phyloP scores from a whole-genome alignment of 2,329 filamentous ascomycete genomes.

The Lachnellula arida region DNA sequence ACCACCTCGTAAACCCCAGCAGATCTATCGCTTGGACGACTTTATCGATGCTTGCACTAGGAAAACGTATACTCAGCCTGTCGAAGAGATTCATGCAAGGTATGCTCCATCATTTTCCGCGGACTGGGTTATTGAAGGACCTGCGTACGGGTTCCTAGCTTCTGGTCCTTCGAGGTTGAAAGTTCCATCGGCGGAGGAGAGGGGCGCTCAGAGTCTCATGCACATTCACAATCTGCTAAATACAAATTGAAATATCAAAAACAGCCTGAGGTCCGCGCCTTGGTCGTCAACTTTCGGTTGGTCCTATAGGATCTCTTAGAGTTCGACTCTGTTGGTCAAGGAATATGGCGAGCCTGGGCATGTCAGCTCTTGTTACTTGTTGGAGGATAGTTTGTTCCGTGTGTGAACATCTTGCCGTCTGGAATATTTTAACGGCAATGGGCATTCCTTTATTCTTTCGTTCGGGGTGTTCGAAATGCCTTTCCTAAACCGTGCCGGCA shows the following conservation, averaged over 20 bases:
- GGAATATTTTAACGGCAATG: background rate
- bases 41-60: conserved; percentile 31
- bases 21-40: conserved; percentile 27
- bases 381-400: background rate
- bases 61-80: conserved; percentile 28
- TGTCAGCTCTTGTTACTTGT: background rate
- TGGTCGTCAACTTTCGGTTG: background rate
- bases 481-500: background rate
- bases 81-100: conserved; percentile 25
- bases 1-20: conserved; percentile 2
- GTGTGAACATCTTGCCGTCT: background rate
- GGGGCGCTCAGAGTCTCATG: conserved; percentile 28
- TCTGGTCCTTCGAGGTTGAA: conserved; percentile 6
- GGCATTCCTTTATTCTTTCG: background rate
- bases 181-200: conserved; percentile 21
- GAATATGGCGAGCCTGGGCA: background rate
- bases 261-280: background rate
- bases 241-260: conserved; percentile 12
- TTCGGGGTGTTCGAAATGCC: background rate
- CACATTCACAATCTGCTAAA: conserved; percentile 32
- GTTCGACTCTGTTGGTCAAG: background rate
- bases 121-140: conserved; percentile 22
- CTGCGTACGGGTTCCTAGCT: conserved; percentile 18
- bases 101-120: conserved; percentile 27
- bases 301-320: background rate